Evolutionary conservation across 305 asterid genomes (phyloP).

Genomic region (Solanum aculeatissimum): DNA sequence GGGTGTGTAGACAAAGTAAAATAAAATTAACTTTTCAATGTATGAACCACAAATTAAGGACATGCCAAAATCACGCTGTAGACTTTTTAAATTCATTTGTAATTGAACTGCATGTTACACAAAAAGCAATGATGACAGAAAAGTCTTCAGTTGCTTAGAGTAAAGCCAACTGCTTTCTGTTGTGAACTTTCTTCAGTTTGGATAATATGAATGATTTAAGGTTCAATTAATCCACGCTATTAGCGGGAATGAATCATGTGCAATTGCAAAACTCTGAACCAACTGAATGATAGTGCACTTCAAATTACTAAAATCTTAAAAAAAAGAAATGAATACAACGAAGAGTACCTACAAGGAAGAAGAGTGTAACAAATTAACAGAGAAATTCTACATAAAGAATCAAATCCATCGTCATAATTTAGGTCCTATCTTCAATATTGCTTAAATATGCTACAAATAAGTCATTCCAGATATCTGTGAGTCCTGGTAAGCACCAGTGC

Average conservation of each 20-base stretch:
- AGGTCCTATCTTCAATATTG: slow-evolving; percentile 16
- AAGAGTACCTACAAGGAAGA: background rate
- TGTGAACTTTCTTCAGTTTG: background rate
- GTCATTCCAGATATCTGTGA: slow-evolving; percentile 94
- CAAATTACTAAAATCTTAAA: background rate
- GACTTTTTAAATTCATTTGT: background rate
- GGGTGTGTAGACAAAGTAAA: background rate
- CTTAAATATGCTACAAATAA: slow-evolving; percentile 46
- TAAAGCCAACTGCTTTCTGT: background rate
- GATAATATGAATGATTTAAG: background rate
- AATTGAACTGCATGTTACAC: background rate
- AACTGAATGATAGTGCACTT: background rate
- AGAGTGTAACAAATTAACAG: background rate
- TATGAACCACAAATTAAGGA: background rate
- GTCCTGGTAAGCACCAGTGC: slow-evolving; percentile 99
- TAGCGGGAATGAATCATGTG: background rate
- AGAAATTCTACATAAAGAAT: background rate
- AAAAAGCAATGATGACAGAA: background rate
- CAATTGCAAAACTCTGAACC: background rate
- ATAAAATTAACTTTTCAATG: background rate
- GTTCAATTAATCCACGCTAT: background rate
- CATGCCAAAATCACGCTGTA: background rate
- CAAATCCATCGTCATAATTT: background rate
- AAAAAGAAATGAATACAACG: background rate
- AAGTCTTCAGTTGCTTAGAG: background rate